Evolutionary conservation across 106 monocot species (phyloP).

Genomic region (Posidonia australis): DNA sequence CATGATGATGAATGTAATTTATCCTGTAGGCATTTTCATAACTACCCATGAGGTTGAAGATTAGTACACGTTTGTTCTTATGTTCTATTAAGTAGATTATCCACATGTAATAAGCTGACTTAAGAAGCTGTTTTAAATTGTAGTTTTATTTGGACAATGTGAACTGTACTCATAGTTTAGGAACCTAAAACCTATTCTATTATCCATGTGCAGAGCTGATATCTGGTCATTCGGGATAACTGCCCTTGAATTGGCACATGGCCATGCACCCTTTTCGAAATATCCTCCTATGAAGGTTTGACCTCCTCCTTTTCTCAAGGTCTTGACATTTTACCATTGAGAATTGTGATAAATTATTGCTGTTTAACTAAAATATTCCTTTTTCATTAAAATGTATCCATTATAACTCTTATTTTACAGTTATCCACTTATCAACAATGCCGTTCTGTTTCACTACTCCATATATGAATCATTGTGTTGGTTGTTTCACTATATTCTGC

Average conservation of each 20-base stretch:
- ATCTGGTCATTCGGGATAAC: conserved; percentile 96
- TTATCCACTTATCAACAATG: background rate
- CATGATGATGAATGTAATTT: too few relatives aligned
- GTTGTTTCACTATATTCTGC: too few relatives aligned
- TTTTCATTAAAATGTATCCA: background rate
- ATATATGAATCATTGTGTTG: too few relatives aligned
- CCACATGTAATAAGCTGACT: background rate
- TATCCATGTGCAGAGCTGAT: conserved; percentile 51
- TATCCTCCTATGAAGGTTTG: conserved; percentile 90
- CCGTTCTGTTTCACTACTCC: too few relatives aligned
- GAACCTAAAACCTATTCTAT: background rate
- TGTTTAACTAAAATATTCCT: background rate
- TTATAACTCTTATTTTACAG: background rate
- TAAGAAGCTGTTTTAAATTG: background rate
- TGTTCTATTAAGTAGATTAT: background rate
- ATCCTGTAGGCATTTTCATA: too few relatives aligned
- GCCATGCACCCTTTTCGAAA: conserved; percentile 86
- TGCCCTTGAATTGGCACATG: conserved; percentile 80
- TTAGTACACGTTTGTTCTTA: too few relatives aligned
- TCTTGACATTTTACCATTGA: conserved; percentile 1
- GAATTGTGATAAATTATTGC: background rate
- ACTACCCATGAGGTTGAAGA: too few relatives aligned
- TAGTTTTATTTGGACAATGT: background rate
- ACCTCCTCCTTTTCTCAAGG: background rate
- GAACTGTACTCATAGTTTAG: background rate